Percentiles rank a stretch among this genome's conserved stretches.
These are phyloP conservation scores for Chlamydomonas reinhardtii DNA, from an alignment of 163 green algal genomes.

Conservation along the genomic window DNA sequence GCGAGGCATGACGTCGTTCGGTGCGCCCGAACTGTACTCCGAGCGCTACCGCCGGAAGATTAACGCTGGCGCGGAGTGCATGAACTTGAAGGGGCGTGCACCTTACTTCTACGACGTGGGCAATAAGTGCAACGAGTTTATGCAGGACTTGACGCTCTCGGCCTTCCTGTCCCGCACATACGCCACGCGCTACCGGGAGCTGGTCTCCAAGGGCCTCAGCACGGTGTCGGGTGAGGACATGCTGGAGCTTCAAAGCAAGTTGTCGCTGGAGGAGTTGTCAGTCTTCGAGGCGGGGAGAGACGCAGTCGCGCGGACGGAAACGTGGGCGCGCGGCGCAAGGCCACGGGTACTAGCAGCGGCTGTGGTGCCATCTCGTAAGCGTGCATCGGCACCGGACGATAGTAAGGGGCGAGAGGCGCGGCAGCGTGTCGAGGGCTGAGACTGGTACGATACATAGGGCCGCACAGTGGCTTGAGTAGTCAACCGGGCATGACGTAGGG, in stretches of 20 bases:
- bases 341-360: not conserved
- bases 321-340: constrained; percentile 45
- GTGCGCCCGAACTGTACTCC: constrained; percentile 49
- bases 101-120: constrained; percentile 64
- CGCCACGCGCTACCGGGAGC: constrained; percentile 56
- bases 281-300: constrained; percentile 61
- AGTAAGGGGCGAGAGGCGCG: not conserved
- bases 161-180: constrained; percentile 53
- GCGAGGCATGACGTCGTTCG: constrained; percentile 45
- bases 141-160: constrained; percentile 52
- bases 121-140: constrained; percentile 58
- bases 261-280: constrained; percentile 61
- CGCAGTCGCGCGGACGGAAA: constrained; percentile 32
- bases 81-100: constrained; percentile 50
- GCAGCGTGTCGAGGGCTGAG: not conserved
- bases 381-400: not conserved
- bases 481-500: too few relatives aligned
- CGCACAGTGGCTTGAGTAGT: too few relatives aligned
- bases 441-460: too few relatives aligned
- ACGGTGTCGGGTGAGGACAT: constrained; percentile 59
- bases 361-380: not conserved
- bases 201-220: constrained; percentile 60
- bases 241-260: constrained; percentile 62
- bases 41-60: constrained; percentile 57
- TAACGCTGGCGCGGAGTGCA: constrained; percentile 56